A percentile compares a stretch with the other conserved stretches of the same genome.
Evolutionary conservation across 257 asterid genomes (phyloP).

Genomic region (Salvia hispanica): DNA sequence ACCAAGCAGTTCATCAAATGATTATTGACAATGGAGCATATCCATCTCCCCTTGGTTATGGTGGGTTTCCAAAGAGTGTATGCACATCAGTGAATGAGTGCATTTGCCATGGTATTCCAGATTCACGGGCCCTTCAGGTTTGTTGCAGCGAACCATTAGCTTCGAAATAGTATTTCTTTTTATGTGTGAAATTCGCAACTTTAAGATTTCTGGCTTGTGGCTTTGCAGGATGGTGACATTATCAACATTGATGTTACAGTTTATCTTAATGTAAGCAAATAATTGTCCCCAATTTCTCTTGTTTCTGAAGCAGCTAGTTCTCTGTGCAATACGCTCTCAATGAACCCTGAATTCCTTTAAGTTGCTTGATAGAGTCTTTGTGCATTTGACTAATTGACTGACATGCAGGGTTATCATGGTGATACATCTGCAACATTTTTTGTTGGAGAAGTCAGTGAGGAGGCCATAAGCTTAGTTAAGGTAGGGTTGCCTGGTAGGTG

Average conservation of each 20-base stretch:
- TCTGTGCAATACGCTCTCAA: slow-evolving; percentile 15
- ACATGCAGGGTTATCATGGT: slow-evolving; percentile 90
- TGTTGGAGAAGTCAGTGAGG: slow-evolving; percentile 81
- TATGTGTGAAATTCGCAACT: slow-evolving; percentile 7
- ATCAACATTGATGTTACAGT: slow-evolving; percentile 95
- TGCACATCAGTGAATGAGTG: slow-evolving; percentile 99
- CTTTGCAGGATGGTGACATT: slow-evolving; percentile 94
- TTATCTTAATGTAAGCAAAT: slow-evolving; percentile 83
- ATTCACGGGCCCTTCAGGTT: slow-evolving; percentile 94
- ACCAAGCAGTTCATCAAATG: slow-evolving; percentile 94
- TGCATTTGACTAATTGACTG: slow-evolving; percentile 25
- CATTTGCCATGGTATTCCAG: slow-evolving; percentile 99
- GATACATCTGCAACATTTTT: slow-evolving; percentile 93
- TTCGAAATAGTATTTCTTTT: background rate
- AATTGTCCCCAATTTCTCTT: background rate
- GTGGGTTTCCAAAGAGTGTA: slow-evolving; percentile 96
- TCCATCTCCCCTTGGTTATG: slow-evolving; percentile 99
- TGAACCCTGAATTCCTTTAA: slow-evolving; percentile 24
- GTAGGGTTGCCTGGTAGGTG: slow-evolving; percentile 50
- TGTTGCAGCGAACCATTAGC: slow-evolving; percentile 28
- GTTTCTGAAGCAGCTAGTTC: slow-evolving; percentile 12
- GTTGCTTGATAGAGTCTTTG: slow-evolving; percentile 22
- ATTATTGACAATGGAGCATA: slow-evolving; percentile 89
- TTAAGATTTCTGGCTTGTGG: slow-evolving; percentile 24
- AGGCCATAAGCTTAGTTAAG: slow-evolving; percentile 82